Conservation (phyloP, 805 yeast genomes). For the Candida sanyiensis region DNA sequence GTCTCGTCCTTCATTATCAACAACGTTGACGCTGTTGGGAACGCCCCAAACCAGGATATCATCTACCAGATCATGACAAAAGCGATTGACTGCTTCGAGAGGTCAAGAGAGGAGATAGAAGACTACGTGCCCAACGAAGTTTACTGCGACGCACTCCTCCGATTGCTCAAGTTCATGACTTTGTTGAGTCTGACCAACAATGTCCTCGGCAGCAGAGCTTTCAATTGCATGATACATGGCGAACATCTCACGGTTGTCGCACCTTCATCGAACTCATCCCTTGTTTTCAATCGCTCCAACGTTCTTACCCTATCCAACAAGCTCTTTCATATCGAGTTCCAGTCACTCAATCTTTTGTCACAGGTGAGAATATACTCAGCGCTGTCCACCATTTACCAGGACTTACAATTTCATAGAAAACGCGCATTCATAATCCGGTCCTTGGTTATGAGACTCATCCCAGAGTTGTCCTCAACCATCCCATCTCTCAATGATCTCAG, state of each 20-base stretch:
- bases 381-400: conserved; percentile 57
- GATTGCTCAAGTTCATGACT: conserved; percentile 59
- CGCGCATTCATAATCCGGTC: conserved; percentile 62
- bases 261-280: not conserved
- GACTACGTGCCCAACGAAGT: conserved; percentile 82
- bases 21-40: conserved; percentile 5
- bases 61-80: conserved; percentile 34
- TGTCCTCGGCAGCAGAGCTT: conserved; percentile 36
- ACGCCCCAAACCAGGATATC: conserved; percentile 27
- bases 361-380: conserved; percentile 62
- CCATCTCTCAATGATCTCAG: conserved; percentile 28
- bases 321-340: conserved; percentile 40
- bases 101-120: conserved; percentile 51
- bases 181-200: conserved; percentile 28
- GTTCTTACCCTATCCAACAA: conserved; percentile 46
- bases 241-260: conserved; percentile 21
- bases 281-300: conserved; percentile 32
- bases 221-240: conserved; percentile 42
- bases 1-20: conserved; percentile 15
- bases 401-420: conserved; percentile 59
- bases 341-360: conserved; percentile 40
- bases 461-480: conserved; percentile 27
- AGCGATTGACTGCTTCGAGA: conserved; percentile 39
- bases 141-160: conserved; percentile 62
- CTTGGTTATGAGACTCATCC: conserved; percentile 47